A percentile compares a stretch with the other conserved stretches of the same genome.
Evolutionary conservation across 257 asterid genomes (phyloP).

Genomic region (Echites panduratus): DNA sequence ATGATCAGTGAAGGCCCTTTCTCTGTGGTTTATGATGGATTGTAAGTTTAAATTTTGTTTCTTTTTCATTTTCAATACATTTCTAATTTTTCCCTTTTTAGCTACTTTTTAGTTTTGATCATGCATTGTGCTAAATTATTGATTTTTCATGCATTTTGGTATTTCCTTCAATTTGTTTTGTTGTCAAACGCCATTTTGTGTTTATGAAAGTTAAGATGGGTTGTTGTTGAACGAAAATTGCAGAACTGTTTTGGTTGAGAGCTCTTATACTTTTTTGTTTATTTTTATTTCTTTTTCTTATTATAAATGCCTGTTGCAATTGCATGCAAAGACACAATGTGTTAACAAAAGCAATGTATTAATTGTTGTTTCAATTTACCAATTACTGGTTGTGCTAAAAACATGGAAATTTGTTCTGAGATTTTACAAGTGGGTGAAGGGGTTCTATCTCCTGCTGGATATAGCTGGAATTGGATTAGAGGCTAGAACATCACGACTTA

Average conservation of each 20-base stretch:
- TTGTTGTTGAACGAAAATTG: neutral
- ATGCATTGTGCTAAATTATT: conserved; percentile 4
- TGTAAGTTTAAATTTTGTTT: conserved; percentile 29
- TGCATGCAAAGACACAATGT: neutral
- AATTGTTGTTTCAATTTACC: neutral
- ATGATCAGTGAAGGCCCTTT: conserved; percentile 45
- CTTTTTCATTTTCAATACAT: neutral
- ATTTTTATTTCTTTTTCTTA: neutral
- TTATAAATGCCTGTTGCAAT: conserved; percentile 1
- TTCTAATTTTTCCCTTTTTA: neutral
- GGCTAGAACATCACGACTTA: neutral
- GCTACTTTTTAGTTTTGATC: conserved; percentile 5
- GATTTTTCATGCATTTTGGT: conserved; percentile 12
- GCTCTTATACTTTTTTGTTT: neutral
- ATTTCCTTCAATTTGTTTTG: neutral
- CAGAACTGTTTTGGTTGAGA: neutral
- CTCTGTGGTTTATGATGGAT: conserved; percentile 50
- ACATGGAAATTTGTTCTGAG: neutral
- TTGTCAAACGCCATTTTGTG: neutral
- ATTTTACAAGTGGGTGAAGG: neutral
- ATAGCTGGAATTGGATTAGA: neutral
- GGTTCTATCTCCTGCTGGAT: neutral
- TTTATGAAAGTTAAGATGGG: neutral
- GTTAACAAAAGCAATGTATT: neutral
- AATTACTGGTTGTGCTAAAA: neutral